Evolutionary conservation across 2,329 filamentous ascomycete genomes (phyloP), one percentile per base, ranked within the genome.

Genomic region (Pseudogymnoascus sp.): DNA sequence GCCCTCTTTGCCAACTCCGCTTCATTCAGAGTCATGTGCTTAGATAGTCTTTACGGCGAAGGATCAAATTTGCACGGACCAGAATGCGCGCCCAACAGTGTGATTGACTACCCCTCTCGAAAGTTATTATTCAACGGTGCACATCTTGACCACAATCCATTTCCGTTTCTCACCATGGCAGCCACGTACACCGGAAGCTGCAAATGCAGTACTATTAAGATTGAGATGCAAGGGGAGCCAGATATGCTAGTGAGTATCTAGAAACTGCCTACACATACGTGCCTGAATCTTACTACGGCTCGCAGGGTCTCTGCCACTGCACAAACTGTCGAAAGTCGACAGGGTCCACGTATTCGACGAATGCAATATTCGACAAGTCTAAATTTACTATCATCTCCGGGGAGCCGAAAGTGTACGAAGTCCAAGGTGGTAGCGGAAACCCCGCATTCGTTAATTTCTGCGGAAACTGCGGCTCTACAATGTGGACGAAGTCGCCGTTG

Each of bases 121-220:
- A 25, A 25, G 22, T 4, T 25, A 25, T 5, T 4, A 25, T 25
- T 25, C 22, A 25, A 25, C 22, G 22, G 5, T 25, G 22, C 22
- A 5, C 22, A 25, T 25, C 22, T 33, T 12, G 11, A 3, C 43
- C n/a, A 8, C n/a, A 30, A 30, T 18, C n/a, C 2, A 18, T 54
- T 54, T 12, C 43, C 43, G 16, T 30, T 50, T 8, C 43, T 18
- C 43, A 11, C 11, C 7, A 50, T 50, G 43, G 25, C 43, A 50
- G 43, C 25, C 16, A 50, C 43, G 14, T 50, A 50, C n/a, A 50
- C 43, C n/a, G 43, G 43, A 50, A 50, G 43, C 43, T 50, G 43
- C 9, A 30, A 30, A 50, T 50, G 43, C 25, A 50, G 43, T 11
- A 25, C 43, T 6, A 50, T 50, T 11, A 50, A 50, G 14, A 50